phyloP scores from a whole-genome alignment of 2,329 filamentous ascomycete genomes.

The Fusarium devonianum region DNA sequence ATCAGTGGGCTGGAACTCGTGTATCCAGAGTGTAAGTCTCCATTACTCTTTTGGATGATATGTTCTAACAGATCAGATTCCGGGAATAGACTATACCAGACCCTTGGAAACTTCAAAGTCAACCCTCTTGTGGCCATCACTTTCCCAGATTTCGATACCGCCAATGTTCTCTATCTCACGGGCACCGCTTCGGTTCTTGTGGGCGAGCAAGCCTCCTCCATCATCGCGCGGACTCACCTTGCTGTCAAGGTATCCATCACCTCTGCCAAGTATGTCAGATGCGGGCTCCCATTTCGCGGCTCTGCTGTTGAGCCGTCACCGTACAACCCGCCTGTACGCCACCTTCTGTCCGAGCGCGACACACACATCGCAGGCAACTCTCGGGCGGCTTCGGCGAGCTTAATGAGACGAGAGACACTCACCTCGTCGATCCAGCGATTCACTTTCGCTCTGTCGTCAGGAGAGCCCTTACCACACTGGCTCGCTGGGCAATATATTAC shows the following conservation, averaged over 20 bases:
- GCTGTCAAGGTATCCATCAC: slow-evolving; percentile 72
- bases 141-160: slow-evolving; percentile 77
- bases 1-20: slow-evolving; percentile 59
- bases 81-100: slow-evolving; percentile 85
- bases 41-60: neutral
- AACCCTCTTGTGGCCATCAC: slow-evolving; percentile 73
- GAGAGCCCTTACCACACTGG: slow-evolving; percentile 53
- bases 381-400: slow-evolving; percentile 53
- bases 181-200: slow-evolving; percentile 72
- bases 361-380: slow-evolving; percentile 19
- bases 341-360: slow-evolving; percentile 64
- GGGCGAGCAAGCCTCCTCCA: slow-evolving; percentile 64
- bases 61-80: slow-evolving; percentile 56
- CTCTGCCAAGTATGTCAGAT: slow-evolving; percentile 66
- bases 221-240: slow-evolving; percentile 75
- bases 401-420: slow-evolving; percentile 66
- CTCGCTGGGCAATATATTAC: slow-evolving; percentile 79
- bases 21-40: slow-evolving; percentile 73
- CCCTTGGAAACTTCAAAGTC: slow-evolving; percentile 75
- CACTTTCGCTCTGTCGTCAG: slow-evolving; percentile 51
- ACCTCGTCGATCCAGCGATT: slow-evolving; percentile 74
- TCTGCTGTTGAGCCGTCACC: slow-evolving; percentile 67
- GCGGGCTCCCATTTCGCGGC: slow-evolving; percentile 74
- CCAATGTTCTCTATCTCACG: slow-evolving; percentile 77
- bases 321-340: slow-evolving; percentile 79